Evolutionary conservation across 2,329 filamentous ascomycete genomes (phyloP).

Genomic region (Colletotrichum cuscutae): DNA sequence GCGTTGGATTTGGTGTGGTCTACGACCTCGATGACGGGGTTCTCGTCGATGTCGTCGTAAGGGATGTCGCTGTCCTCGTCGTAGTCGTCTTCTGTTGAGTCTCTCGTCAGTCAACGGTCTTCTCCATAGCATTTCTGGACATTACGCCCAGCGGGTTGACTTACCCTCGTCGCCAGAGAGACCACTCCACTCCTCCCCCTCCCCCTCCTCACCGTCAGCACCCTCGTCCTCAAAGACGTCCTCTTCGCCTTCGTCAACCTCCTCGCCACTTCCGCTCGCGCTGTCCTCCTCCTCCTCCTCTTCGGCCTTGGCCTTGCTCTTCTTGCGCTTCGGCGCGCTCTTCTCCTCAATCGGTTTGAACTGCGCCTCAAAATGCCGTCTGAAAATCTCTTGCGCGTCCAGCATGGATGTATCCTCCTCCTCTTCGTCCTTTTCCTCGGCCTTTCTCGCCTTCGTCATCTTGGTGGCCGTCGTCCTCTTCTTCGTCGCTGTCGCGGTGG

Average conservation of each 20-base stretch:
- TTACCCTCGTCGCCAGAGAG: conserved; percentile 61
- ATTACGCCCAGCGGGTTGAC: not conserved
- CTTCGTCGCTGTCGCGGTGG: not conserved
- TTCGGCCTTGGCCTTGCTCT: conserved; percentile 21
- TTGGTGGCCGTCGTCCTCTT: not conserved
- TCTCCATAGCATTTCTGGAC: not conserved
- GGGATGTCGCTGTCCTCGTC: conserved; percentile 14
- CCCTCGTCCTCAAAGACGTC: conserved; percentile 37
- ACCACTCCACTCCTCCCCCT: conserved; percentile 70
- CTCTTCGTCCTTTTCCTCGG: not conserved
- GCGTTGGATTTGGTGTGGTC: conserved; percentile 62
- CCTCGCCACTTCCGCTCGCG: conserved; percentile 35
- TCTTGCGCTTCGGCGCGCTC: conserved; percentile 32
- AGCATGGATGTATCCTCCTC: conserved; percentile 53
- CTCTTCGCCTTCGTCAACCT: conserved; percentile 48
- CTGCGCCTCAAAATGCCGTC: conserved; percentile 86
- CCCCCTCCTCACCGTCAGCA: conserved; percentile 44
- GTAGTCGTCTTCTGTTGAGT: conserved; percentile 34
- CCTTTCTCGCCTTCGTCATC: not conserved
- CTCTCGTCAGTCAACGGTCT: not conserved
- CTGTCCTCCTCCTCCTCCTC: conserved; percentile 36
- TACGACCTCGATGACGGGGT: conserved; percentile 65
- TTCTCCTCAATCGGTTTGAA: conserved; percentile 76
- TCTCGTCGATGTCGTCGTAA: conserved; percentile 39
- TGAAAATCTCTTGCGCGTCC: conserved; percentile 77